These are phyloP conservation scores for Thalassiosira exigua DNA, from an alignment of 352 stramenopile genomes.

Conservation along the genomic window DNA sequence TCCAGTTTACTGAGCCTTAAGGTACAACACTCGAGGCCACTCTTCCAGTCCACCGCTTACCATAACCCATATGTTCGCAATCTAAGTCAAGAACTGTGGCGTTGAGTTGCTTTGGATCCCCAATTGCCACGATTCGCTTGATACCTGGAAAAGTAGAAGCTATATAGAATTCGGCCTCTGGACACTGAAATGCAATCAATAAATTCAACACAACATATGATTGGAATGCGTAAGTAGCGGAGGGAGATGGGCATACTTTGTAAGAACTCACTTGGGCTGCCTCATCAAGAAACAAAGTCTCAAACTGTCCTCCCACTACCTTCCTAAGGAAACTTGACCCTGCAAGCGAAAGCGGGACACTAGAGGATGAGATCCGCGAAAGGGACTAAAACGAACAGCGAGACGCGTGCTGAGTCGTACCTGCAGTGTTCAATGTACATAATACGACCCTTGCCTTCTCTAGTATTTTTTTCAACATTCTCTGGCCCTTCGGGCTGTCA, in stretches of 20 bases:
- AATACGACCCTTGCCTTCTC: slow-evolving; percentile 40
- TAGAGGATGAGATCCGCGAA: no score
- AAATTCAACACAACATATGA: neutral
- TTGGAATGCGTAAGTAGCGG: no score
- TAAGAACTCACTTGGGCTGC: slow-evolving; percentile 32
- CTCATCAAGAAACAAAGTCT: slow-evolving; percentile 60
- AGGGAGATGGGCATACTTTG: no score
- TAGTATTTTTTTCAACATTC: slow-evolving; percentile 14
- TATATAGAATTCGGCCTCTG: slow-evolving; percentile 64
- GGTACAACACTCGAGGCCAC: no score
- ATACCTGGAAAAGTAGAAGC: slow-evolving; percentile 63
- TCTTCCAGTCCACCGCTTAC: slow-evolving; percentile 31
- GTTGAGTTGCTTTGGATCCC: slow-evolving; percentile 58
- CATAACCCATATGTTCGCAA: slow-evolving; percentile 40
- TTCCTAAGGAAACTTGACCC: slow-evolving; percentile 46
- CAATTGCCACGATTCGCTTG: slow-evolving; percentile 56
- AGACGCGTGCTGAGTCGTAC: no score
- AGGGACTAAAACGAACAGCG: no score
- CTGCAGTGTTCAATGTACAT: slow-evolving; percentile 58
- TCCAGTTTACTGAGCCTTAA: no score
- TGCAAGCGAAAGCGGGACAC: no score
- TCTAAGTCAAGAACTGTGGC: slow-evolving; percentile 50
- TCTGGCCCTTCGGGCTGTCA: slow-evolving; percentile 23
- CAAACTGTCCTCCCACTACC: slow-evolving; percentile 24
- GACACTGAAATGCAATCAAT: slow-evolving; percentile 27